Percentiles rank a stretch among this genome's conserved stretches.
Conservation (phyloP, 805 yeast species). For the Suhomyces prunicola region DNA sequence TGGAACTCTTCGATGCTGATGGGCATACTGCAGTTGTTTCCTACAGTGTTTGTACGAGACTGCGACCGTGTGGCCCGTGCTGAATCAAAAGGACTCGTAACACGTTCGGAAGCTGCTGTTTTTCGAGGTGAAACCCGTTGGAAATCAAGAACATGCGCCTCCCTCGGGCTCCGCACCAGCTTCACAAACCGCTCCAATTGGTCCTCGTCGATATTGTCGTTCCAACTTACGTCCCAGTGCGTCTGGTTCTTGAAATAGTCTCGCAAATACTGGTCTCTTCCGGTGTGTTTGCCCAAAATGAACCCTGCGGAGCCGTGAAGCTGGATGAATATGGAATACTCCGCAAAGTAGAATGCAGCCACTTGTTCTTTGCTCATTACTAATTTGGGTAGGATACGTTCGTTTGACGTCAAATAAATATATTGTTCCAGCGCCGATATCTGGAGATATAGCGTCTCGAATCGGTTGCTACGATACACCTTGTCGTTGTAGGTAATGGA, state of each 20-base stretch:
- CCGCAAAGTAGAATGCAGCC: slow-evolving; percentile 5
- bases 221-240: slow-evolving; percentile 1
- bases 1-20: slow-evolving; percentile 1
- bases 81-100: neutral
- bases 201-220: neutral
- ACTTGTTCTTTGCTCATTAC: slow-evolving; percentile 4
- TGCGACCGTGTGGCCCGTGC: neutral
- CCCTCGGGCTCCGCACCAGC: neutral
- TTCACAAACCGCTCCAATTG: neutral
- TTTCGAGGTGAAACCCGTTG: neutral
- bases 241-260: slow-evolving; percentile 5
- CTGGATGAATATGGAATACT: slow-evolving; percentile 4
- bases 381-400: slow-evolving; percentile 1
- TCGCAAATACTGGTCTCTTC: slow-evolving; percentile 5
- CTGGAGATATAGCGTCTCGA: neutral
- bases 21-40: neutral
- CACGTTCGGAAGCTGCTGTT: neutral
- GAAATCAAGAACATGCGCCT: neutral
- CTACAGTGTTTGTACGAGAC: neutral
- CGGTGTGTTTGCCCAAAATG: slow-evolving; percentile 5
- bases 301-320: slow-evolving; percentile 6
- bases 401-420: slow-evolving; percentile 5
- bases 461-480: neutral
- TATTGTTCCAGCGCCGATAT: slow-evolving; percentile 1
- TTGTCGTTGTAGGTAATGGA: slow-evolving; percentile 2